A percentile compares a stretch with the other conserved stretches of the same genome.
These are phyloP conservation scores for Mortierella sp. DNA, from an alignment of 371 early-diverging fungal species.

Conservation along the genomic window DNA sequence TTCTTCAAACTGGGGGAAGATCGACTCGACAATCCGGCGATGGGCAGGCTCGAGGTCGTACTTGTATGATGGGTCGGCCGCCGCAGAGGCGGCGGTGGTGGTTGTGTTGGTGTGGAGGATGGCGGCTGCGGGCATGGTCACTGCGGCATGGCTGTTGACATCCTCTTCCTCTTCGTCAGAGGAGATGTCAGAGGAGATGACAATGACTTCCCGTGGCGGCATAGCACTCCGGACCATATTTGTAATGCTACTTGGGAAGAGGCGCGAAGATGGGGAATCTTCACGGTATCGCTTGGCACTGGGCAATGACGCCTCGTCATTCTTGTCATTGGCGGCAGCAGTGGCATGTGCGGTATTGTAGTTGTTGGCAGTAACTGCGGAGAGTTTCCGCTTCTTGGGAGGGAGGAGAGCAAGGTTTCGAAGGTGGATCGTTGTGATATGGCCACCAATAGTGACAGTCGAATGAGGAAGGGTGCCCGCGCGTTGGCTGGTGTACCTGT, in stretches of 20 bases:
- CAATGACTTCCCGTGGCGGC: constrained; percentile 31
- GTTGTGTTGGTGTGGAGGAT: background rate
- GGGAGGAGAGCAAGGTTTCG: constrained; percentile 18
- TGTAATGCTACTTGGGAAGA: background rate
- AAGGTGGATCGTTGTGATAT: constrained; percentile 20
- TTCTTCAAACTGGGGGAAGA: constrained; percentile 38
- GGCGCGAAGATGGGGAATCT: constrained; percentile 1
- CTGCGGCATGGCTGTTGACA: background rate
- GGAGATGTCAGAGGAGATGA: constrained; percentile 40
- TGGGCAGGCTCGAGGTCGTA: constrained; percentile 27
- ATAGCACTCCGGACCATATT: background rate
- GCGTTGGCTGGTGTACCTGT: background rate
- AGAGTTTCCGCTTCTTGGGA: constrained; percentile 15
- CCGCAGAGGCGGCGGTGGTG: background rate
- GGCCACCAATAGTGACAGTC: constrained; percentile 23
- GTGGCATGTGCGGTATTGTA: constrained; percentile 6
- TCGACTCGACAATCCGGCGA: constrained; percentile 38
- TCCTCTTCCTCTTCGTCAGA: constrained; percentile 17
- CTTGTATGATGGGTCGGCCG: constrained; percentile 14
- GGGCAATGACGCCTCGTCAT: background rate
- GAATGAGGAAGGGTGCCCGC: constrained; percentile 12
- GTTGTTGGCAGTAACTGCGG: background rate
- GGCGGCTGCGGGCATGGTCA: background rate
- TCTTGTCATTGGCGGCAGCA: background rate
- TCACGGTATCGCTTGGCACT: constrained; percentile 10